Evolutionary conservation across 495 filamentous ascomycete genomes (phyloP).

Genomic region (Acidiella bohemica): DNA sequence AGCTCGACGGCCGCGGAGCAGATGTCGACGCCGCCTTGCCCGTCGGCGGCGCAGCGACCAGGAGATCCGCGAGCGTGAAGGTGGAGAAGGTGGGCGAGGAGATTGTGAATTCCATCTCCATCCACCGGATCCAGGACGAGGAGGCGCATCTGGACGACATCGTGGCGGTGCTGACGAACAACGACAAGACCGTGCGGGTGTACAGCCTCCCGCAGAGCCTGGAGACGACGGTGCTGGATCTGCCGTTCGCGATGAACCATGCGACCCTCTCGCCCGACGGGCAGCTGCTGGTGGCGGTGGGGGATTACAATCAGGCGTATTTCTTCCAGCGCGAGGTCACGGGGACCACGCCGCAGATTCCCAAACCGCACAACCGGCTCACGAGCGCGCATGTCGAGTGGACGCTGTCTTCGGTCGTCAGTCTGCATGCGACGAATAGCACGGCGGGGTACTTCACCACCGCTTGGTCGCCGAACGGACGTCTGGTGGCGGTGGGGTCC

Average conservation of each 20-base stretch:
- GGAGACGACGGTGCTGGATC: conserved; percentile 52
- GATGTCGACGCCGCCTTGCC: conserved; percentile 52
- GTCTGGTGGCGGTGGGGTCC: conserved; percentile 54
- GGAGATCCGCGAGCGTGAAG: conserved; percentile 21
- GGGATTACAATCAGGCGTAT: conserved; percentile 71
- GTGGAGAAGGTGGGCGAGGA: conserved; percentile 31
- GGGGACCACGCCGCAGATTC: conserved; percentile 13
- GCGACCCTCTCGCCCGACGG: conserved; percentile 85
- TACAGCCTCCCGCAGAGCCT: conserved; percentile 53
- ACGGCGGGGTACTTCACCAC: conserved; percentile 48
- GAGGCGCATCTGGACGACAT: conserved; percentile 39
- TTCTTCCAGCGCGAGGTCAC: conserved; percentile 46
- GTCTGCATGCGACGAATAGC: conserved; percentile 18
- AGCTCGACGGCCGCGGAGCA: conserved; percentile 36
- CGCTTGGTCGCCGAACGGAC: conserved; percentile 56
- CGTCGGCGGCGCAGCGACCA: conserved; percentile 18
- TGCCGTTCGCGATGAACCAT: conserved; percentile 78
- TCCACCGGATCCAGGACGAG: conserved; percentile 42
- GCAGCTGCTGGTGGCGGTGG: conserved; percentile 62
- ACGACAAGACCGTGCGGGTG: conserved; percentile 73
- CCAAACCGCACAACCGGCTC: conserved; percentile 19
- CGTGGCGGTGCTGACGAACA: conserved; percentile 65
- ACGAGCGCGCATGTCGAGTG: conserved; percentile 20
- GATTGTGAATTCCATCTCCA: conserved; percentile 59
- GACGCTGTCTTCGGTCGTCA: conserved; percentile 20